A percentile compares a stretch with the other conserved stretches of the same genome.
Conservation (phyloP, 2,329 filamentous ascomycete genomes). For the Stylonectria norvegica region DNA sequence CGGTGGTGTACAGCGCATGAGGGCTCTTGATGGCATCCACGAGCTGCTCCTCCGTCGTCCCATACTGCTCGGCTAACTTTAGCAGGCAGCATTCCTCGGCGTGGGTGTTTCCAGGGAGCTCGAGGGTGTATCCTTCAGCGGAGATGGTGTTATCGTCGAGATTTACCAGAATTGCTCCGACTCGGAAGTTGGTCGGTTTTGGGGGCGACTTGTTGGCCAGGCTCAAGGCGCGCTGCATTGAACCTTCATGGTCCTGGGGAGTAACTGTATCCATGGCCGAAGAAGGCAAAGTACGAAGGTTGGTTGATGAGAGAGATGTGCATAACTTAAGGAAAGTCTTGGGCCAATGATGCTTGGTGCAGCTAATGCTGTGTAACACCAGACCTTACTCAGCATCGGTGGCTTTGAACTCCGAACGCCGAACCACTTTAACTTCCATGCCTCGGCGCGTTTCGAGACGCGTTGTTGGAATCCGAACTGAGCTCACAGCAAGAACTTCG, state of each 20-base stretch:
- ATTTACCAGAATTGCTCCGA: constrained; percentile 82
- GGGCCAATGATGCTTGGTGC: no score
- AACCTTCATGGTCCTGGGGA: constrained; percentile 42
- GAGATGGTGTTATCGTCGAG: constrained; percentile 57
- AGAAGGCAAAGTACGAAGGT: constrained; percentile 2
- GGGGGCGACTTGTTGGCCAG: constrained; percentile 77
- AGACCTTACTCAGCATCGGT: no score
- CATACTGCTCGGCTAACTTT: constrained; percentile 58
- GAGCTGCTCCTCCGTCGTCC: constrained; percentile 53
- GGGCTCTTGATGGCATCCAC: constrained; percentile 34
- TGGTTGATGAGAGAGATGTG: not conserved
- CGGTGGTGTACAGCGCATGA: constrained; percentile 76
- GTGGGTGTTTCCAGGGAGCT: constrained; percentile 89
- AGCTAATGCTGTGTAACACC: no score
- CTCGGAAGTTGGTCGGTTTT: constrained; percentile 87
- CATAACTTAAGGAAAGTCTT: no score
- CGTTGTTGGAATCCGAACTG: constrained; percentile 12
- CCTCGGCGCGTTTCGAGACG: constrained; percentile 23
- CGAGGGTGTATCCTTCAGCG: constrained; percentile 84
- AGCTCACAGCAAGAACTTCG: not conserved
- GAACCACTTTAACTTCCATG: constrained; percentile 21
- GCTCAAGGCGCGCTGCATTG: constrained; percentile 69
- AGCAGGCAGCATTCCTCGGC: constrained; percentile 89
- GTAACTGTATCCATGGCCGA: constrained; percentile 22
- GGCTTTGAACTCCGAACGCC: constrained; percentile 18